Base-by-base conservation (phyloP, 768 basidiomycete species). In the Myochromella boudieri region DNA sequence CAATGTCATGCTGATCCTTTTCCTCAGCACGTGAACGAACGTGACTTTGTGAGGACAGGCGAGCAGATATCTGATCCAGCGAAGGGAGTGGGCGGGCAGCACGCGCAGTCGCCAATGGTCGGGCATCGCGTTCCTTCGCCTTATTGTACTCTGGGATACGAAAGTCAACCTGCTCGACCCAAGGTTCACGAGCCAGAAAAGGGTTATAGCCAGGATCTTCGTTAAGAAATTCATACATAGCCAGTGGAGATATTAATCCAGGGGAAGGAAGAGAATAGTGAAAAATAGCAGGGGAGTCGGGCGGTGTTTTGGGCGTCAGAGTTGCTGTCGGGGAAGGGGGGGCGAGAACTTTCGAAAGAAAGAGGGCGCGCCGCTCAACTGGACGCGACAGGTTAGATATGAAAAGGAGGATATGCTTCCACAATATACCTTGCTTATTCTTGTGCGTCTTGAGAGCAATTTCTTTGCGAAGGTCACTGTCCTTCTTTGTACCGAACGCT, bases 311-410 rank as follows among this genome's bases (percentile, higher is more conserved):
- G 9, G 86, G 81, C 10, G 74, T 71, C 36, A 66, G 59, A 20
- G 76, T 72, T 15, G 84, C 80, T 8, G 77, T 74, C 8, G 83
- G 77, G 6, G 80, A 83, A 2, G 83, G 81, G 17, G 82, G 78
- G n/a, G 81, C 81, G 29, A 77, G 71, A 33, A 91, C 68, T 65
- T 84, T 91, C 48, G 83, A 85, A 21, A 91, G 68, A 68, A 91
- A 91, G 48, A 78, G 71, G 3, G 85, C 83, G 22, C 88, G 84
- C 43, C 90, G 77, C 63, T 87, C 85, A 56, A 77, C 85, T 89
- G 57, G n/a, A 25, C 15, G 26, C 24, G n/a, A 43, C 41, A 21
- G n/a, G n/a, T 57, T 33, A 45, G 45, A 42, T 17, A 44, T 20
- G 21, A 9, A 15, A 21, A 22, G 20, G 9, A 20, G 17, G n/a